Base-by-base conservation (phyloP, 2,329 filamentous ascomycete species). In the Trichothecium sympodiale region DNA sequence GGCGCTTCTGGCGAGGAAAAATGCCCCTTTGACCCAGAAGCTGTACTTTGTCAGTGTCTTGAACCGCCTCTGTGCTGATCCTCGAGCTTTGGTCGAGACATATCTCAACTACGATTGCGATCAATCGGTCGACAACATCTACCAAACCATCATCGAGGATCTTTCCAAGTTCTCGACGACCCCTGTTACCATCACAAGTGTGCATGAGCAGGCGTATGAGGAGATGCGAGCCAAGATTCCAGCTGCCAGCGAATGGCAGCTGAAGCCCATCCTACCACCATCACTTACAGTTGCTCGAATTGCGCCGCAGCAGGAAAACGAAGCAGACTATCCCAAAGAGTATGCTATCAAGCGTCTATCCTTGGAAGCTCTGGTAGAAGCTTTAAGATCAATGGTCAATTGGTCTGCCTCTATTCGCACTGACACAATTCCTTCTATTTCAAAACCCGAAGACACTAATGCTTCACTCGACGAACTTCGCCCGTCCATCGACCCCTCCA, bases 101-200 rank as follows among this genome's bases (percentile, higher is more conserved):
- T 98, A 98, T 57, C 73, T 98, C 43, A 98, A 98, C 58, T 98
- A 98, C 53, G 91, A 98, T 55, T 98, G 91, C 60, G 93, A 96
- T 51, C 74, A 89, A 41, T 87, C 86, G 29, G 75, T 96, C 40
- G 89, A 96, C 60, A 98, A 98, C 57, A 91, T 96, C 58, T 98
- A 94, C 56, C 91, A 98, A 59, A 81, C 74, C 15, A 80, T 96
- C 36, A 88, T 98, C 34, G 93, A 98, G 55, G 87, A 96, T 57
- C 65, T 98, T 14, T 91, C 89, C 23, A 82, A 81, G 47, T 83
- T 94, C 47, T 84, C 87, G 2, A 91, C 83, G 36, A 71, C 79
- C 8, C 80, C 88, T 1, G 79, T 94, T 4, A 57, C 77, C 8
- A 76, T 94, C 28, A 86, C 78, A 3, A 65, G 81, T 2, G 59